phyloP scores from a whole-genome alignment of 2,329 filamentous ascomycete species.

The Chaetomium globosum region DNA sequence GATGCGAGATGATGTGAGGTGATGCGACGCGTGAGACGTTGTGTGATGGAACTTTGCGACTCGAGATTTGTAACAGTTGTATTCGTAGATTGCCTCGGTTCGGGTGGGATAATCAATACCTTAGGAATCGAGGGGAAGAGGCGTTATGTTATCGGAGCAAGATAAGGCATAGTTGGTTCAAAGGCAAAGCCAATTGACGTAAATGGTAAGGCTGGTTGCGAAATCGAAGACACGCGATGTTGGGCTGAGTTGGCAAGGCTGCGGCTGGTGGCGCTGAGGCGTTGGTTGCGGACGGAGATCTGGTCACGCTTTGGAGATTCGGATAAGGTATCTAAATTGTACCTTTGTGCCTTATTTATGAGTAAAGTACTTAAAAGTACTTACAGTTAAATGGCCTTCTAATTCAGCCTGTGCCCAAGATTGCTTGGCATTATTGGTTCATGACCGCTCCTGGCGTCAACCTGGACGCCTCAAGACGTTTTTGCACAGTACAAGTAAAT shows the following conservation, averaged over 20 bases:
- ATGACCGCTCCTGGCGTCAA: too few relatives aligned
- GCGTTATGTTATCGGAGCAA: not conserved
- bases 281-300: not conserved
- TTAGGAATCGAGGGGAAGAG: not conserved
- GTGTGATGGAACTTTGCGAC: not conserved
- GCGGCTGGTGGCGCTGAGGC: not conserved
- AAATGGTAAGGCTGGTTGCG: slow-evolving; percentile 6
- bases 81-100: not conserved
- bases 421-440: too few relatives aligned
- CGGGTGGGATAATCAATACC: not conserved
- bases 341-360: not conserved
- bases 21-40: not conserved
- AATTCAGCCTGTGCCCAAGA: too few relatives aligned
- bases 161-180: too few relatives aligned
- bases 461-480: too few relatives aligned
- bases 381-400: too few relatives aligned
- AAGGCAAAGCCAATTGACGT: slow-evolving; percentile 2
- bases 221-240: not conserved
- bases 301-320: not conserved
- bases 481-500: too few relatives aligned
- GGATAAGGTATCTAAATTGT: not conserved
- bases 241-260: slow-evolving; percentile 7
- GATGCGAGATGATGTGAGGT: not conserved
- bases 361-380: not conserved
- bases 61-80: not conserved